Base-by-base conservation (phyloP, 2,329 filamentous ascomycete species). In the Coleophoma crateriformis region DNA sequence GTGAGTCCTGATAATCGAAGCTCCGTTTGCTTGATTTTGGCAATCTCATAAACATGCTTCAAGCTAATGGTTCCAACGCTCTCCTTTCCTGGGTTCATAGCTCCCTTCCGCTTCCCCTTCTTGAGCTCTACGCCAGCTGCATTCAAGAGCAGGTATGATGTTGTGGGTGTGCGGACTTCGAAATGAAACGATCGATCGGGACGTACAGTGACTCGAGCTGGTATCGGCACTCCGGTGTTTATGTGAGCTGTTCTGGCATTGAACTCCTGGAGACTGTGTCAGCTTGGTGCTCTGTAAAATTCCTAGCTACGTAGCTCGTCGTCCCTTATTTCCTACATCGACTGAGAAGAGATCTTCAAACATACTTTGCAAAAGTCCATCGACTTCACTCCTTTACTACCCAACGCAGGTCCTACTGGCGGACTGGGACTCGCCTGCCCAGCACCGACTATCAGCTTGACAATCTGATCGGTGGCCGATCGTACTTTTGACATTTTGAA, bases 301-400 rank as follows among this genome's bases (percentile, higher is more conserved):
- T 4, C 8, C 8, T 27, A 27, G 27, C 27, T 27, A 27, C 8
- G 8, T 27, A 27, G 27, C 27, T 7, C 27, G 27, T 7, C 3
- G 27, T 27, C 8, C 6, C 27, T 27, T 27, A 4, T 7, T 10
- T 27, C 27, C 8, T 27, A 27, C 2, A 27, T 27, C 2, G 8
- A 27, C 6, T 27, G 8, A 10, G 6, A 27, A 27, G 27, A 27
- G 27, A 27, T 27, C 27, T 27, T 27, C 20, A 13, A 15, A 49
- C 65, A 50, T 68, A 95, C 92, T 80, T 97, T 97, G 83, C 94
- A 97, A 69, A 97, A 99, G 72, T 99, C 94, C 86, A 99, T 99
- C 51, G 88, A 95, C 77, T 99, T 99, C 55, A 99, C 88, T 77
- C 94, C 94, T 76, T 96, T 97, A 69, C 86, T 92, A 73, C 94